Conservation (phyloP, 2,329 filamentous ascomycete species). For the Tolypocladium inflatum region DNA sequence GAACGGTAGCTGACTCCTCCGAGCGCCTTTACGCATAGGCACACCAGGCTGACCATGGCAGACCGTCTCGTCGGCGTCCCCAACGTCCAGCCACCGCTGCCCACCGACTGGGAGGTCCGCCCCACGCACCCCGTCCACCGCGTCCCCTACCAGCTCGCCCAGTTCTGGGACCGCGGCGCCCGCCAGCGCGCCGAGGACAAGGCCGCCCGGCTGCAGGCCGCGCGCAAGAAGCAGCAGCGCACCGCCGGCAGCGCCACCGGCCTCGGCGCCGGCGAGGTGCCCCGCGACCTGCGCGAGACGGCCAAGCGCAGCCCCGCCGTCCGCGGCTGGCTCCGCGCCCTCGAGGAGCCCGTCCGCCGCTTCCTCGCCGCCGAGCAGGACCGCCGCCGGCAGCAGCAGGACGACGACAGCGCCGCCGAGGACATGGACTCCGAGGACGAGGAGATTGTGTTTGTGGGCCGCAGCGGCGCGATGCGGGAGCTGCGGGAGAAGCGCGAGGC, state of each 20-base stretch:
- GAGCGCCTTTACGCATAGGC: no score
- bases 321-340: slow-evolving; percentile 66
- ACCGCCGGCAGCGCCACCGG: slow-evolving; percentile 29
- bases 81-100: slow-evolving; percentile 71
- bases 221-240: slow-evolving; percentile 37
- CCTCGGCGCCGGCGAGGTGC: slow-evolving; percentile 49
- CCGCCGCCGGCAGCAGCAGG: slow-evolving; percentile 1
- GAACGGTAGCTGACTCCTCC: slow-evolving; percentile 54
- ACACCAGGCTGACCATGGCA: slow-evolving; percentile 21
- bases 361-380: slow-evolving; percentile 53
- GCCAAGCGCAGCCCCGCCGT: slow-evolving; percentile 74
- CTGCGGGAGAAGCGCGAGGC: slow-evolving; percentile 25
- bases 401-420: slow-evolving; percentile 20
- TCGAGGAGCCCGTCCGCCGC: slow-evolving; percentile 74
- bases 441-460: slow-evolving; percentile 84
- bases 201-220: slow-evolving; percentile 26
- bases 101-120: slow-evolving; percentile 72
- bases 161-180: slow-evolving; percentile 62
- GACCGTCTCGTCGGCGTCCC: slow-evolving; percentile 83
- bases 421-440: slow-evolving; percentile 54
- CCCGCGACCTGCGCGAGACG: slow-evolving; percentile 69
- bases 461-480: slow-evolving; percentile 48
- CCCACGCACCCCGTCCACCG: slow-evolving; percentile 71
- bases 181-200: slow-evolving; percentile 41
- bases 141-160: slow-evolving; percentile 83